Percentiles rank a stretch among this genome's conserved stretches.
Evolutionary conservation across 2,329 filamentous ascomycete genomes (phyloP).

Genomic region (Scedosporium apiospermum): DNA sequence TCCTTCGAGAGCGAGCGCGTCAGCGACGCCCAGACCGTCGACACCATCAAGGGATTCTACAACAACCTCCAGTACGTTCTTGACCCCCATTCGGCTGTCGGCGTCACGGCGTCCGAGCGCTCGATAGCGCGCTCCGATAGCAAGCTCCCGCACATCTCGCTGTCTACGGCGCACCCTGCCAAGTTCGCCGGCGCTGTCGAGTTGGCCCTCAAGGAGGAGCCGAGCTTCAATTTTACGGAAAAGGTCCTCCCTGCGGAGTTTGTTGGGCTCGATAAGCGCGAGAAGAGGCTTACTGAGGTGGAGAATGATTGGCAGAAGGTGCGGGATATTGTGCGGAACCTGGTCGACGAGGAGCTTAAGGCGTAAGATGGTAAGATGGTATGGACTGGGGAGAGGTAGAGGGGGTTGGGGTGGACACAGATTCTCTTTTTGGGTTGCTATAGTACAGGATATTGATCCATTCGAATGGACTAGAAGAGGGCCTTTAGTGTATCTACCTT

Average conservation of each 20-base stretch:
- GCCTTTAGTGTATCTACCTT: background rate
- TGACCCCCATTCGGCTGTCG: slow-evolving; percentile 88
- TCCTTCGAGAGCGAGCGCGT: slow-evolving; percentile 77
- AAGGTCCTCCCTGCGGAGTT: slow-evolving; percentile 77
- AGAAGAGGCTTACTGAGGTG: slow-evolving; percentile 62
- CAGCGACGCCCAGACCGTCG: slow-evolving; percentile 56
- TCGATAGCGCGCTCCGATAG: slow-evolving; percentile 48
- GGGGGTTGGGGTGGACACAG: background rate
- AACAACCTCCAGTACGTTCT: slow-evolving; percentile 65
- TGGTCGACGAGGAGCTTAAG: slow-evolving; percentile 57
- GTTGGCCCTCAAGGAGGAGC: slow-evolving; percentile 59
- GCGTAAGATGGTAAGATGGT: background rate
- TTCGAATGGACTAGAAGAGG: background rate
- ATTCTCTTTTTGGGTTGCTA: background rate
- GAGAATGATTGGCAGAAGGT: slow-evolving; percentile 67
- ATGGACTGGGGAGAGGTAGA: background rate
- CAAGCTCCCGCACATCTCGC: slow-evolving; percentile 62
- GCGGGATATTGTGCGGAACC: slow-evolving; percentile 61
- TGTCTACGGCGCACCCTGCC: slow-evolving; percentile 90
- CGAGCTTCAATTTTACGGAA: slow-evolving; percentile 64
- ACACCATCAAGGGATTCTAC: slow-evolving; percentile 50
- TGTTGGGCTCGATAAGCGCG: slow-evolving; percentile 64
- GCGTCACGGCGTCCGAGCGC: slow-evolving; percentile 64
- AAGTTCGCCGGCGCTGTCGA: slow-evolving; percentile 88
- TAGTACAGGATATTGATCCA: background rate